Base-by-base conservation (phyloP, 768 basidiomycete species). In the Tricholomella constricta region DNA sequence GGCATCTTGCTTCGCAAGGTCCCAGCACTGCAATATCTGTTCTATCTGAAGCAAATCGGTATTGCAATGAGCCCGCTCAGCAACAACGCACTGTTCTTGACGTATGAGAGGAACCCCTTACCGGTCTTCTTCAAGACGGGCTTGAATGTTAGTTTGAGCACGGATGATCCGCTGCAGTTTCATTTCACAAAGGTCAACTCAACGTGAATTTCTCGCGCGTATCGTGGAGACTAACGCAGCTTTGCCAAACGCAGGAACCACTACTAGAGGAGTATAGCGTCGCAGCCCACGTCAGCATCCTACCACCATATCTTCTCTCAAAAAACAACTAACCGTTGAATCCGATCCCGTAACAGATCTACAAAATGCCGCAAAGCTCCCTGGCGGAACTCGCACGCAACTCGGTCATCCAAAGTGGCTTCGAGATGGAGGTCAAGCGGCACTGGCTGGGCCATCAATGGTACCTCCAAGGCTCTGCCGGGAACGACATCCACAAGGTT, bases 1-100 rank as follows among this genome's bases (percentile, higher is more conserved):
- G 97, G 97, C n/a, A 99, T 99, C 68, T 78, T 98, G 17, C 81
- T 99, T 8, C 89, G 97, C 53, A 99, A 99, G 71, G 96, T 99
- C 5, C 97, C 97, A 0, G 95, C 95, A 1, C 73, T 99, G 41
- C 94, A 96, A 65, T 99, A 99, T 66, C 82, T 99, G 12, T 99
- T 94, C 73, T 99, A 98, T 69, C 79, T 99, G 58, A 95, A 93
- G 72, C 97, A 98, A 73, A 98, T 98, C 57, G 96, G 97, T 26
- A 82, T 99, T 15, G 97, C 97, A 2, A 99, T 99, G 97, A 94
- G 92, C 64, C 97, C 97, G 2, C 72, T 99, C 41, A 97, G 94
- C 71, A 99, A 99, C 68, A 99, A 99, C 60, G 94, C 97, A 1
- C 75, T 99, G 32, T 99, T 99, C 77, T 76, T 99, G 65, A 88